Evolutionary conservation across 257 asterid genomes (phyloP).

Genomic region (Solanum pinnatisectum): DNA sequence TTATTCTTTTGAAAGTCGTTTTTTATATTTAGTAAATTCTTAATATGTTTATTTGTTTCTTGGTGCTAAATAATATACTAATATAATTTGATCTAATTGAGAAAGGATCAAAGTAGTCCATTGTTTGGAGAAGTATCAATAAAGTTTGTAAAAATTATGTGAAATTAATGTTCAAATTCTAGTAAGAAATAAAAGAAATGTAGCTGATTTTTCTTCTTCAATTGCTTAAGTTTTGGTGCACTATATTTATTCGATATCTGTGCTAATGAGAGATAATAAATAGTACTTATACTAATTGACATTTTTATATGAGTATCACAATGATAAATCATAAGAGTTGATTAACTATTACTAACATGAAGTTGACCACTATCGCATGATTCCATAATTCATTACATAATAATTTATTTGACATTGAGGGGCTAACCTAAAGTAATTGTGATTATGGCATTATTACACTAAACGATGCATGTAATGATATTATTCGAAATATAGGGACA

Average conservation of each 20-base stretch:
- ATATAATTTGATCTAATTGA: background rate
- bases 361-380: background rate
- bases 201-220: background rate
- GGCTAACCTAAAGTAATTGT: background rate
- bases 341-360: background rate
- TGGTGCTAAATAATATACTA: background rate
- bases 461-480: background rate
- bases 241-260: background rate
- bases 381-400: background rate
- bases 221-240: background rate
- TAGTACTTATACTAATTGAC: background rate
- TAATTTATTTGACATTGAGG: background rate
- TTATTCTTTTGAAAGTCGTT: background rate
- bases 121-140: background rate
- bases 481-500: background rate
- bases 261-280: background rate
- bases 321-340: background rate
- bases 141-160: background rate
- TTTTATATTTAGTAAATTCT: background rate
- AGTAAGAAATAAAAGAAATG: background rate
- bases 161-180: background rate
- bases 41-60: background rate
- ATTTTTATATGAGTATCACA: accelerated
- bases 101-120: background rate
- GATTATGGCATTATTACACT: background rate